A percentile compares a stretch with the other conserved stretches of the same genome.
These are phyloP conservation scores for Mycena galopus DNA, from an alignment of 768 basidiomycete genomes.

Conservation along the genomic window DNA sequence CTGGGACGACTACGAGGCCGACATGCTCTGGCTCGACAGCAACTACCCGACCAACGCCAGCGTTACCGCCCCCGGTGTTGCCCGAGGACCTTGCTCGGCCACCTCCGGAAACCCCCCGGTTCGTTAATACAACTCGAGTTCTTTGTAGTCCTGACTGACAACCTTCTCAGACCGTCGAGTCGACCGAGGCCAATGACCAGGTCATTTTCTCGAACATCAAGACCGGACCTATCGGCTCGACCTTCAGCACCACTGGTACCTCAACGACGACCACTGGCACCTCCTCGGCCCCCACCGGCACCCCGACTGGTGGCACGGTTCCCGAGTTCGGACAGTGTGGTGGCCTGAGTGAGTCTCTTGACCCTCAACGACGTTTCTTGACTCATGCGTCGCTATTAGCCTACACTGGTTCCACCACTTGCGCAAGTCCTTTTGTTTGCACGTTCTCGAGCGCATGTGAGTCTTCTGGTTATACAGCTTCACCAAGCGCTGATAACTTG, in stretches of 20 bases:
- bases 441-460: conserved; percentile 18
- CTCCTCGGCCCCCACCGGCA: neutral
- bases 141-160: neutral
- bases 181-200: conserved; percentile 39
- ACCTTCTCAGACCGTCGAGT: conserved; percentile 43
- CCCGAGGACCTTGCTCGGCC: conserved; percentile 33
- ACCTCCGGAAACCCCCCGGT: conserved; percentile 50
- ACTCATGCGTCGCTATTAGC: neutral
- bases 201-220: conserved; percentile 58
- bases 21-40: conserved; percentile 47
- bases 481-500: neutral
- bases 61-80: conserved; percentile 38
- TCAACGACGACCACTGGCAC: neutral
- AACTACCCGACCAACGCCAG: conserved; percentile 45
- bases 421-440: neutral
- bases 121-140: neutral
- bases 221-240: conserved; percentile 54
- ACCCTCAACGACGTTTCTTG: neutral
- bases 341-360: neutral
- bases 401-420: neutral
- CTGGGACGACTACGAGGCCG: conserved; percentile 58
- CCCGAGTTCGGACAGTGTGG: conserved; percentile 18
- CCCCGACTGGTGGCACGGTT: neutral
- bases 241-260: conserved; percentile 36
- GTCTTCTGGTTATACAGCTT: neutral